A percentile compares a stretch with the other conserved stretches of the same genome.
phyloP scores from a whole-genome alignment of 139 green algal genomes.

The Mesotaenium endlicherianum region DNA sequence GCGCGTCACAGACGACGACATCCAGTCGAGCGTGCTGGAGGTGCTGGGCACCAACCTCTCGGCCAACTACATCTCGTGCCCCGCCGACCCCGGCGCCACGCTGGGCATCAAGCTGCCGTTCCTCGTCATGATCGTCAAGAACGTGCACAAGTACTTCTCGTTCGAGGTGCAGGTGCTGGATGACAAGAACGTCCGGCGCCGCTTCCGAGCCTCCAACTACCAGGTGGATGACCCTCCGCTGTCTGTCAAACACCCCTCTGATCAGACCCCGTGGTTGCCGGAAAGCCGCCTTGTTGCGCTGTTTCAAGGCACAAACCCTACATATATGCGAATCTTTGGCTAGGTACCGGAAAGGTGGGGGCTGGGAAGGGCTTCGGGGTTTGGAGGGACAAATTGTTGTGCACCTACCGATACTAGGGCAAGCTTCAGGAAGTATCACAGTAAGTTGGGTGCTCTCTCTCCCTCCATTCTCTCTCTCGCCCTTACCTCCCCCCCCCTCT shows the following conservation, averaged over 20 bases:
- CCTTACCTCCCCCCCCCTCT: not conserved
- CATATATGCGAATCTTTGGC: too few species aligned
- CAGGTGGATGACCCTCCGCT: slow-evolving; percentile 76
- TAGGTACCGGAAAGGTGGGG: too few species aligned
- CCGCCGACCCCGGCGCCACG: slow-evolving; percentile 80
- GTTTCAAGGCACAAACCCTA: too few species aligned
- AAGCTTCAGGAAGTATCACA: too few species aligned
- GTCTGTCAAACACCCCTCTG: too few species aligned
- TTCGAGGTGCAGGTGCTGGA: slow-evolving; percentile 97
- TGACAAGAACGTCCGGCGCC: slow-evolving; percentile 94
- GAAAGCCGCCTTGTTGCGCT: too few species aligned
- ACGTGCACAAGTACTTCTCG: slow-evolving; percentile 94
- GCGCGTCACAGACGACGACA: slow-evolving; percentile 93
- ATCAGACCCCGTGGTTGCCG: too few species aligned
- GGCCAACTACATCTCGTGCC: slow-evolving; percentile 90
- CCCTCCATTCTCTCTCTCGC: not conserved
- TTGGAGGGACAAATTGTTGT: too few species aligned
- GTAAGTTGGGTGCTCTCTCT: not conserved
- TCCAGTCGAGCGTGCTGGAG: slow-evolving; percentile 91
- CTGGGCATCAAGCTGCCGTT: slow-evolving; percentile 98
- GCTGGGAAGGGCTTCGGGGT: too few species aligned
- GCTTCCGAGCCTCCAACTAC: slow-evolving; percentile 97
- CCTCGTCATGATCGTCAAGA: slow-evolving; percentile 97
- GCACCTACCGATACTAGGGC: too few species aligned
- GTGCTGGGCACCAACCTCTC: slow-evolving; percentile 85